These are phyloP conservation scores for Colletotrichum kahawae DNA, from an alignment of 2,329 filamentous ascomycete genomes.

Conservation along the genomic window DNA sequence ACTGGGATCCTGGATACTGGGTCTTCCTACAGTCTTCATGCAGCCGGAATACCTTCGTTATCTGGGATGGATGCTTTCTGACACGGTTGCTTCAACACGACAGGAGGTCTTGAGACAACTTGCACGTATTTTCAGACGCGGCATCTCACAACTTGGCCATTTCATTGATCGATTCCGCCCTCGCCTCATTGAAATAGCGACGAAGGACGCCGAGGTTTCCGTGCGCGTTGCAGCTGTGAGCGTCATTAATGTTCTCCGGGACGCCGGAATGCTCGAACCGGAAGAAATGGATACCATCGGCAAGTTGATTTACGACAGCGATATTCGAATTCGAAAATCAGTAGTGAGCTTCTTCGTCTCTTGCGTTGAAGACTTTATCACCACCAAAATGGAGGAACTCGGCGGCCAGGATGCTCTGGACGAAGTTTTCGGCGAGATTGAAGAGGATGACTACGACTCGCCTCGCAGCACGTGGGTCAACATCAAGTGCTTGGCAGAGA, in stretches of 20 bases:
- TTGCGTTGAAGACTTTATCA: slow-evolving; percentile 82
- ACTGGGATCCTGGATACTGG: slow-evolving; percentile 86
- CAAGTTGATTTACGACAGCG: slow-evolving; percentile 86
- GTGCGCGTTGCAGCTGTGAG: slow-evolving; percentile 84
- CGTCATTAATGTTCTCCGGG: slow-evolving; percentile 80
- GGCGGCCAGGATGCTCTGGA: slow-evolving; percentile 79
- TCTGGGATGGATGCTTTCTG: slow-evolving; percentile 93
- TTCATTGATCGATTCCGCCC: slow-evolving; percentile 93
- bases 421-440: slow-evolving; percentile 72
- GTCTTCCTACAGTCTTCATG: slow-evolving; percentile 86
- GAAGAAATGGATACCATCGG: slow-evolving; percentile 90
- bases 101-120: slow-evolving; percentile 89
- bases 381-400: slow-evolving; percentile 81
- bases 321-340: slow-evolving; percentile 83
- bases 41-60: slow-evolving; percentile 91
- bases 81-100: slow-evolving; percentile 74
- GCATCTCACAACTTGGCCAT: slow-evolving; percentile 82
- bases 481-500: slow-evolving; percentile 88
- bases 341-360: slow-evolving; percentile 90
- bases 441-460: slow-evolving; percentile 78
- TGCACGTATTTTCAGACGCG: slow-evolving; percentile 77
- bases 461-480: slow-evolving; percentile 87
- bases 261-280: slow-evolving; percentile 86
- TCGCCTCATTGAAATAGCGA: slow-evolving; percentile 91
- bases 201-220: slow-evolving; percentile 78